A percentile compares a stretch with the other conserved stretches of the same genome.
phyloP scores from a whole-genome alignment of 768 basidiomycete species.

The Gelatoporia subvermispora region DNA sequence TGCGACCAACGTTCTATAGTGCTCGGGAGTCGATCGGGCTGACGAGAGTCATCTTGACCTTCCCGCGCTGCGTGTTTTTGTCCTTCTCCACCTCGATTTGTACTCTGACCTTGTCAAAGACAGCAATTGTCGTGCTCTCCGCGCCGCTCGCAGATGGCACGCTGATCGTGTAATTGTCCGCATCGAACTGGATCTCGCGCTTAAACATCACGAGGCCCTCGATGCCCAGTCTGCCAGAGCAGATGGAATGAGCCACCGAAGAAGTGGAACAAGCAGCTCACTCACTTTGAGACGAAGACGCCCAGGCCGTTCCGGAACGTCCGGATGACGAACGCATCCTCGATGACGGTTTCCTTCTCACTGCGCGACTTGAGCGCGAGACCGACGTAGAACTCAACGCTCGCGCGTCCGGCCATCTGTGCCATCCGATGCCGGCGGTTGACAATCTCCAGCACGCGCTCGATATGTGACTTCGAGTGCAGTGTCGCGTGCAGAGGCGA shows the following conservation, averaged over 20 bases:
- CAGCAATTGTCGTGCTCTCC: slow-evolving; percentile 60
- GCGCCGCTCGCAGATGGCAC: slow-evolving; percentile 42
- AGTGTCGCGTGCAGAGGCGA: slow-evolving; percentile 79
- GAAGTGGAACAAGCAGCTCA: slow-evolving; percentile 8
- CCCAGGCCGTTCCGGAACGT: slow-evolving; percentile 92
- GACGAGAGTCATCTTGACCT: slow-evolving; percentile 79
- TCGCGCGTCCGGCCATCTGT: slow-evolving; percentile 95
- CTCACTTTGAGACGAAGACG: slow-evolving; percentile 94
- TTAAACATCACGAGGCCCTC: slow-evolving; percentile 96
- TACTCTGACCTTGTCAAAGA: slow-evolving; percentile 94
- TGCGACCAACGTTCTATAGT: slow-evolving; percentile 27
- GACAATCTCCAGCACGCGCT: slow-evolving; percentile 78
- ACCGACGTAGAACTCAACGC: slow-evolving; percentile 96
- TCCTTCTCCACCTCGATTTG: slow-evolving; percentile 92
- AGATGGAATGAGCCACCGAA: slow-evolving; percentile 1
- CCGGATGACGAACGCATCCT: slow-evolving; percentile 91
- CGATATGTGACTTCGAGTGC: slow-evolving; percentile 85
- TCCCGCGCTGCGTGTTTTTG: slow-evolving; percentile 85
- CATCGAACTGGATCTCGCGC: slow-evolving; percentile 81
- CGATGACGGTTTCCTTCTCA: slow-evolving; percentile 47
- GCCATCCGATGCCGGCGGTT: slow-evolving; percentile 94
- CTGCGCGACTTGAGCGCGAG: slow-evolving; percentile 76
- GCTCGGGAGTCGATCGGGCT: slow-evolving; percentile 54
- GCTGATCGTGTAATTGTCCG: slow-evolving; percentile 83
- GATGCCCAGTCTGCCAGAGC: slow-evolving; percentile 67